A percentile compares a stretch with the other conserved stretches of the same genome.
These are phyloP conservation scores for Aureobasidium sp. DNA, from an alignment of 2,329 filamentous ascomycete species.

Conservation along the genomic window DNA sequence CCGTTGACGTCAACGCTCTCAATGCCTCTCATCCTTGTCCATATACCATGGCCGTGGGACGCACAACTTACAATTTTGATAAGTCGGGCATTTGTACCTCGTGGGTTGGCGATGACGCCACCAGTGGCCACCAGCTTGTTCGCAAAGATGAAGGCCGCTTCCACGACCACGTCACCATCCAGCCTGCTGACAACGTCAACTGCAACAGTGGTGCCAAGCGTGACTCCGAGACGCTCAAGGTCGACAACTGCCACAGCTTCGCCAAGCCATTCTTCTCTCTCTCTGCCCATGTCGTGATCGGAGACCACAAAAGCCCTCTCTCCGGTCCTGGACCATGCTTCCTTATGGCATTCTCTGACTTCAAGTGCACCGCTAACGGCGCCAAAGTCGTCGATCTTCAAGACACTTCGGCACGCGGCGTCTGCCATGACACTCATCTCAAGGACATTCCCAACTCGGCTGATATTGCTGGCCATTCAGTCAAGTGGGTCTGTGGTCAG, in stretches of 20 bases:
- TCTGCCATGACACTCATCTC: neutral
- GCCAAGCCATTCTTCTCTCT: neutral
- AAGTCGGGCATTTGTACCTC: too few species aligned
- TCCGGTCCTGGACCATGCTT: neutral
- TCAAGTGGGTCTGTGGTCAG: neutral
- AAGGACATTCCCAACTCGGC: neutral
- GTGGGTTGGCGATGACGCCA: neutral
- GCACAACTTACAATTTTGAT: too few species aligned
- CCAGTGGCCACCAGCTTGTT: neutral
- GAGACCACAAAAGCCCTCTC: neutral
- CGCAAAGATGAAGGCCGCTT: neutral
- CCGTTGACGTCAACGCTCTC: too few species aligned
- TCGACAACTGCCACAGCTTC: neutral
- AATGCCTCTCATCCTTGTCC: too few species aligned
- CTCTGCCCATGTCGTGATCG: neutral
- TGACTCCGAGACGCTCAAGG: neutral
- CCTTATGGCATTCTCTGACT: neutral
- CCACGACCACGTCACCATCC: neutral
- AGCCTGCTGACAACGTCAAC: neutral
- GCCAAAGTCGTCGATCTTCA: neutral
- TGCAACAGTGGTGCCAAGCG: neutral
- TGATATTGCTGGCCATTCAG: neutral
- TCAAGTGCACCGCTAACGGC: neutral
- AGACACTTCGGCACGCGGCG: neutral
- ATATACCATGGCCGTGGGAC: too few species aligned